Base-by-base conservation (phyloP, 2,329 filamentous ascomycete species). In the Pseudocercospora pini-densiflorae region DNA sequence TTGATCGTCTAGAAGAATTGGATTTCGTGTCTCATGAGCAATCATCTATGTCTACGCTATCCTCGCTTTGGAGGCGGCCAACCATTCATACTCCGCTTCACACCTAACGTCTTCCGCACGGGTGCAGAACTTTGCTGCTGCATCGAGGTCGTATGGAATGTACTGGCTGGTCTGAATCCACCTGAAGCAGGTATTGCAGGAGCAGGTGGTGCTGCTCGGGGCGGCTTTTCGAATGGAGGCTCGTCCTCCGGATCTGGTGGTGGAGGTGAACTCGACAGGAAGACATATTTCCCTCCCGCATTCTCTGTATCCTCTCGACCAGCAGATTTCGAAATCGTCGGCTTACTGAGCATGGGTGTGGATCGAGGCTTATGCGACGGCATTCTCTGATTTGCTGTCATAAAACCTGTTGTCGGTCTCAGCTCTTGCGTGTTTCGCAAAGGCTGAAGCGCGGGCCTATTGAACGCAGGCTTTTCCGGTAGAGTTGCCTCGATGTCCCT, bases 11-110 rank as follows among this genome's bases (percentile, higher is more conserved):
- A 5, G 24, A 57, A 29, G 1, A 31, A n/a, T 10, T 54, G 5
- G 1, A 21, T 19, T 27, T 33, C 53, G 21, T 58, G 31, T 58
- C 51, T 55, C 51, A 55, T 33, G 19, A 61, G 29, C 43, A 10
- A 61, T 53, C n/a, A 54, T 47, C 10, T 7, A 27, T 36, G 24
- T 31, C 24, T 16, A 33, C 33, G 31, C 61, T 63, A 67, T 47
- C 23, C 51, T 6, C 47, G 53, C 61, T 53, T 61, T 29, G 61
- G 36, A 40, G 61, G 51, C 8, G 57, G 29, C 85, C 85, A 86
- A 1, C 82, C 82, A 68, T 84, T 80, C 78, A 87, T 80, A 61
- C 79, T 83, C 61, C 82, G 76, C 65, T 82, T 79, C 66, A 84
- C 79, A 1, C 85, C 85, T 62, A 86, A 68, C n/a, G 84, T 86